Evolutionary conservation across 345 rosid genomes (phyloP).

Genomic region (Moricandia arvensis): DNA sequence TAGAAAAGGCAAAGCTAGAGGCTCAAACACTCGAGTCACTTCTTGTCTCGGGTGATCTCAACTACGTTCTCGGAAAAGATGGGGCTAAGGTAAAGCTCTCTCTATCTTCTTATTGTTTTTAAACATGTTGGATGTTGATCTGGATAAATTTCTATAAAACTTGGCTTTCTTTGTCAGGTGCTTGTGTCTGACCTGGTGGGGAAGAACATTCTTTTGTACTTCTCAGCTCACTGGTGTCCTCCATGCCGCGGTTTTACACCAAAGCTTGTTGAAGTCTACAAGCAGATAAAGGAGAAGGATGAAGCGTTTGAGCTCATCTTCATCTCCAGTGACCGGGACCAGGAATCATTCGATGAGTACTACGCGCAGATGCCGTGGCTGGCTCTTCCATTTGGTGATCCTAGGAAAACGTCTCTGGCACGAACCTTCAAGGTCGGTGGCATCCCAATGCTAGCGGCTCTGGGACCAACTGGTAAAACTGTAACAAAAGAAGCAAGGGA

Average conservation of each 20-base stretch:
- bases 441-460: slow-evolving; percentile 53
- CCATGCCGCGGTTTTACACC: slow-evolving; percentile 66
- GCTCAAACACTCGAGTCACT: slow-evolving; percentile 61
- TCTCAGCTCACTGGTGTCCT: slow-evolving; percentile 74
- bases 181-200: slow-evolving; percentile 58
- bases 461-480: slow-evolving; percentile 56
- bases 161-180: slow-evolving; percentile 42
- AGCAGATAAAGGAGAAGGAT: slow-evolving; percentile 53
- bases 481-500: slow-evolving; percentile 47
- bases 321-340: slow-evolving; percentile 61
- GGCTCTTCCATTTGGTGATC: slow-evolving; percentile 68
- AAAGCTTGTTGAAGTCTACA: slow-evolving; percentile 55
- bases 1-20: slow-evolving; percentile 49
- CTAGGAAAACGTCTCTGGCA: slow-evolving; percentile 47
- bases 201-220: slow-evolving; percentile 62
- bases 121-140: neutral
- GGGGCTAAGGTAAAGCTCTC: slow-evolving; percentile 49
- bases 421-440: slow-evolving; percentile 53
- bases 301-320: slow-evolving; percentile 57
- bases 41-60: slow-evolving; percentile 56
- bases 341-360: slow-evolving; percentile 49
- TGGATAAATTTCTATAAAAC: neutral
- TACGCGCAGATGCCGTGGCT: slow-evolving; percentile 68
- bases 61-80: slow-evolving; percentile 57
- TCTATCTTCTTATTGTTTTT: neutral